Percentiles rank a stretch among this genome's conserved stretches.
Conservation (phyloP, 1,284 basidiomycete genomes). For the Cryptococcus deneoformans region DNA sequence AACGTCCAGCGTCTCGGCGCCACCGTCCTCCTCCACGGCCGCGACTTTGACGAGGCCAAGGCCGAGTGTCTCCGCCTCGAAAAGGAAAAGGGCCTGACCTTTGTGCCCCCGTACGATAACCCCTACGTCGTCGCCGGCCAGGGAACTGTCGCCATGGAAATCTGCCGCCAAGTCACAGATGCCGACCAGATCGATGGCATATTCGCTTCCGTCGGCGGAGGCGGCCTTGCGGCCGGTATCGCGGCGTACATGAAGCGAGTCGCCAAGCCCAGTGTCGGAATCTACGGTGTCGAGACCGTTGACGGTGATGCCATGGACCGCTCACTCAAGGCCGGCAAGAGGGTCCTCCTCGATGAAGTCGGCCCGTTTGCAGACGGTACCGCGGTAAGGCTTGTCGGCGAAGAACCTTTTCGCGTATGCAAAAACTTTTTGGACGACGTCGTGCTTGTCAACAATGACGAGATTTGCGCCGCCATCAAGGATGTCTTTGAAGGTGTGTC, state of each 20-base stretch:
- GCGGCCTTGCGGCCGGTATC: conserved; percentile 86
- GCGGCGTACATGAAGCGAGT: conserved; percentile 92
- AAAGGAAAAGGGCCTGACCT: conserved; percentile 69
- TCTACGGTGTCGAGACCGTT: conserved; percentile 91
- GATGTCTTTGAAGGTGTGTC: conserved; percentile 91
- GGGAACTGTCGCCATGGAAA: conserved; percentile 92
- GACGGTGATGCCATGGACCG: conserved; percentile 92
- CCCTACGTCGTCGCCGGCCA: conserved; percentile 97
- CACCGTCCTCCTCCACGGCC: conserved; percentile 87
- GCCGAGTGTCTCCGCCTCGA: conserved; percentile 87
- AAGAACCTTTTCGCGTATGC: conserved; percentile 92
- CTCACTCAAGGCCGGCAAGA: conserved; percentile 71
- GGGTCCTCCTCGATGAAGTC: conserved; percentile 82
- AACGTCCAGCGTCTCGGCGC: conserved; percentile 93
- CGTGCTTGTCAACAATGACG: conserved; percentile 87
- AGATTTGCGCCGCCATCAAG: conserved; percentile 98
- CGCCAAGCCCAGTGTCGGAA: conserved; percentile 75
- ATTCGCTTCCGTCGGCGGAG: conserved; percentile 88
- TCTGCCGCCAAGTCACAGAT: conserved; percentile 78
- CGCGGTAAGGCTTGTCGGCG: conserved; percentile 94
- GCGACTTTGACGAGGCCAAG: conserved; percentile 96
- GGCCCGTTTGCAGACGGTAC: conserved; percentile 98
- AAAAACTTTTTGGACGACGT: conserved; percentile 78
- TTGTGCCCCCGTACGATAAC: conserved; percentile 97
- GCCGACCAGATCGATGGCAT: conserved; percentile 77